Evolutionary conservation across 805 yeast species (phyloP), one percentile per base, ranked within the genome.

Genomic region (Cyberlindnera euphorbiae): DNA sequence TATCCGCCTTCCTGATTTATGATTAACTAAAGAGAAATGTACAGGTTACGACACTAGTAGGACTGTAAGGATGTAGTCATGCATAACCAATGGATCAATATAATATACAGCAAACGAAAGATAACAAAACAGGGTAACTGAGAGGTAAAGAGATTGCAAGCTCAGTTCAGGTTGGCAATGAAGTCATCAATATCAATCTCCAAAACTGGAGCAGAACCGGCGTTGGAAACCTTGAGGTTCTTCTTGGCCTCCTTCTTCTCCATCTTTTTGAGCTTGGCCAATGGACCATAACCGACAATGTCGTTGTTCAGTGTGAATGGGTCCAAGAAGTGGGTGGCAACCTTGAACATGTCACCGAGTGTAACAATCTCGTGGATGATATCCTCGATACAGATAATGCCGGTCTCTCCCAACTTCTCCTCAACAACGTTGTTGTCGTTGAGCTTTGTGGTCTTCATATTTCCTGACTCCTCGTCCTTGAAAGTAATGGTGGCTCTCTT

Each of bases 311-410:
- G 67, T 50, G 71, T 66, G 64, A 84, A 82, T 26, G 94, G 93
- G 41, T 72, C 68, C 50, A 84, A 56, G 69, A 86, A 83, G 49
- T 68, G 66, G 41, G 72, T 66, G 39, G 77, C 75, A 19, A 60
- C 60, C 49, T 77, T 75, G 66, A 84, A 84, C 43, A 71, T 63
- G 17, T 76, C 85, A 14, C 87, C 83, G 48, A 82, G 52, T 13
- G 77, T 58, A 15, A 66, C 67, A 36, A 84, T 68, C 61, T 83
- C 90, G 53, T 79, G 86, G 36, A 84, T 74, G 38, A 84, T 67
- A 61, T 84, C 94, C 64, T 84, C 93, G 14, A 82, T 72, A 74
- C 94, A 84, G 45, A 84, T 77, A 42, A 81, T 64, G 19, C 90
- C 88, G 36, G 67, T 63, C 8, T 80, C 83, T 27, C 81, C 81